Conservation (phyloP, 208 protist species). For the Vickermania spadyakhi region DNA sequence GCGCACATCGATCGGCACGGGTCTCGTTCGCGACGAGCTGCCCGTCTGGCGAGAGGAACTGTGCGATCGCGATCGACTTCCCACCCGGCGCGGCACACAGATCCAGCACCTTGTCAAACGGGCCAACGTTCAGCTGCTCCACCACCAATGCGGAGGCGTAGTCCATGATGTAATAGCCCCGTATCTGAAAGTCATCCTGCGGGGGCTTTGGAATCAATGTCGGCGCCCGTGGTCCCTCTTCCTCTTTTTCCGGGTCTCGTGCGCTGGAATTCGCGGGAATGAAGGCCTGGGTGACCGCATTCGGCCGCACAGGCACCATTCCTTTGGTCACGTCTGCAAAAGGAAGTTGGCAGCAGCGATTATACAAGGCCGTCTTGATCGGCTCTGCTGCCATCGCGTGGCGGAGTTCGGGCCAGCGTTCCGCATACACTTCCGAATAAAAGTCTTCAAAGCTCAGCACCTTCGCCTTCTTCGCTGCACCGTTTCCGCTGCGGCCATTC, state of each 20-base stretch:
- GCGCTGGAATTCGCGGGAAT: not conserved
- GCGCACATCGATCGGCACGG: slow-evolving; percentile 36
- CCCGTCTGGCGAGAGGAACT: slow-evolving; percentile 61
- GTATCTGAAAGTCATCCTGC: slow-evolving; percentile 49
- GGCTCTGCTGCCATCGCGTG: slow-evolving; percentile 29
- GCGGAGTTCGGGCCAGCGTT: slow-evolving; percentile 55
- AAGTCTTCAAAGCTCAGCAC: slow-evolving; percentile 47
- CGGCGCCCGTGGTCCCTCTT: not conserved
- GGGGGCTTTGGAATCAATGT: slow-evolving; percentile 25
- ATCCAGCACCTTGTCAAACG: slow-evolving; percentile 75
- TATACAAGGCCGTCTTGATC: slow-evolving; percentile 64
- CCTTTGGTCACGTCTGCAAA: slow-evolving; percentile 42
- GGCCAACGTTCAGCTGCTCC: slow-evolving; percentile 58
- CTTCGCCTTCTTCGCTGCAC: not conserved
- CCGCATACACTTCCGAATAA: slow-evolving; percentile 57
- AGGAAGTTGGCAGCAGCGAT: slow-evolving; percentile 70
- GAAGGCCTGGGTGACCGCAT: slow-evolving; percentile 38
- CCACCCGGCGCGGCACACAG: slow-evolving; percentile 72
- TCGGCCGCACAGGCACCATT: slow-evolving; percentile 35
- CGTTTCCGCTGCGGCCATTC: not conserved
- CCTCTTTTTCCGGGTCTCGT: not conserved
- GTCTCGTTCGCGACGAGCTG: slow-evolving; percentile 70
- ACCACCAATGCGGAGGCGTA: slow-evolving; percentile 64
- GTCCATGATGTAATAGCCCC: slow-evolving; percentile 76
- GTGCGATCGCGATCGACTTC: slow-evolving; percentile 66